Evolutionary conservation across 441 rosid genomes (phyloP).

Genomic region (Populus hybrid): DNA sequence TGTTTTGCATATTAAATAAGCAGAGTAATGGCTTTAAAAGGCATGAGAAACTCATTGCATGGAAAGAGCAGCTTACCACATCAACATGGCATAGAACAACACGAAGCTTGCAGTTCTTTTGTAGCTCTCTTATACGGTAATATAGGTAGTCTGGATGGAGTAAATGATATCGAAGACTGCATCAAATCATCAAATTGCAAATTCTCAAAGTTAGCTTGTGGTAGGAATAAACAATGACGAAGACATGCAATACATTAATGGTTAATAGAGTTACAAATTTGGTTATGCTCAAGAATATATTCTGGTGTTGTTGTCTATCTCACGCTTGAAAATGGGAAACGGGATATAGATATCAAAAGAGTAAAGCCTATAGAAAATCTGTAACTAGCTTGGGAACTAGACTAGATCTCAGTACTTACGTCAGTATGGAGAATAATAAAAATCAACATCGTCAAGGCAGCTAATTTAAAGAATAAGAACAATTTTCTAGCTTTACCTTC

Average conservation of each 20-base stretch:
- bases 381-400: neutral
- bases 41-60: conserved; percentile 1
- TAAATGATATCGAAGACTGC: conserved; percentile 87
- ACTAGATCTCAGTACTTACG: neutral
- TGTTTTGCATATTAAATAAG: neutral
- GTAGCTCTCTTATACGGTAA: conserved; percentile 86
- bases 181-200: conserved; percentile 17
- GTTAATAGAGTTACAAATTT: neutral
- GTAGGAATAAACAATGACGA: neutral
- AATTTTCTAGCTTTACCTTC: neutral
- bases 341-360: neutral
- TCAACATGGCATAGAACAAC: conserved; percentile 87
- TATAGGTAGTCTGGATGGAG: conserved; percentile 92
- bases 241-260: neutral
- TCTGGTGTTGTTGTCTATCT: neutral
- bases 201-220: conserved; percentile 2
- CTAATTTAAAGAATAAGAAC: neutral
- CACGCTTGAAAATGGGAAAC: neutral
- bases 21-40: neutral
- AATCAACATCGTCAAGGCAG: neutral
- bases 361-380: neutral
- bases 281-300: neutral
- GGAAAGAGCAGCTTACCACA: conserved; percentile 51
- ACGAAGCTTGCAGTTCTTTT: conserved; percentile 81
- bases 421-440: neutral